A percentile compares a stretch with the other conserved stretches of the same genome.
Conservation (phyloP, 2,329 filamentous ascomycete species). For the Aurifilum marmelostoma region DNA sequence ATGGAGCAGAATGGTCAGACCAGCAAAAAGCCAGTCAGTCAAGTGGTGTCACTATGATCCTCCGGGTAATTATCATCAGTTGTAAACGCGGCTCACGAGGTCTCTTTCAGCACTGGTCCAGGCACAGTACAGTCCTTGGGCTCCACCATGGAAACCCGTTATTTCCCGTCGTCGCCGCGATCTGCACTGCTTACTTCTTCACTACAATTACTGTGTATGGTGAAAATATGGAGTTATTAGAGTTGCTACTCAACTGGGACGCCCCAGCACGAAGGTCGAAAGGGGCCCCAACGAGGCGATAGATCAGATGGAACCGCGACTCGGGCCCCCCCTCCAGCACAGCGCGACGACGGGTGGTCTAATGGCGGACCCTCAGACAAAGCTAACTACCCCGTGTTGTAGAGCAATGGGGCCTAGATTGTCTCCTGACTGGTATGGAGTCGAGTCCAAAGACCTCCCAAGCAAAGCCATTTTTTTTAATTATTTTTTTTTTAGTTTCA, state of each 20-base stretch:
- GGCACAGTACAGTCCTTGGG: not conserved
- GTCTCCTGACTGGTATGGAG: not conserved
- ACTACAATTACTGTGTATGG: too few relatives aligned
- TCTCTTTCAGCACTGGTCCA: not conserved
- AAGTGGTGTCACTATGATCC: not conserved
- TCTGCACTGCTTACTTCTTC: not conserved
- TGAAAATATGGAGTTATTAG: not conserved
- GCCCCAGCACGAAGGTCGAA: too few relatives aligned
- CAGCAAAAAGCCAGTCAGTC: not conserved
- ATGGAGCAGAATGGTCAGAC: not conserved
- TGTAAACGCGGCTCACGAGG: not conserved
- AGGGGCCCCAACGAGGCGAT: not conserved
- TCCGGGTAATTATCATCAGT: not conserved
- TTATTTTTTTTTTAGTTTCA: too few relatives aligned
- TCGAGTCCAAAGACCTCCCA: not conserved
- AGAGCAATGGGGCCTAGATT: not conserved
- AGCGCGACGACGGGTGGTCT: not conserved
- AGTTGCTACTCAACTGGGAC: not conserved
- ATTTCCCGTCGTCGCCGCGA: not conserved
- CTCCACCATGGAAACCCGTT: not conserved
- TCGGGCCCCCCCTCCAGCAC: not conserved
- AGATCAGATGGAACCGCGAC: not conserved
- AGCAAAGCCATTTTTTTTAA: not conserved
- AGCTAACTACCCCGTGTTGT: not conserved
- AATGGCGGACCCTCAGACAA: not conserved